These are phyloP conservation scores for Malassezia japonica DNA, from an alignment of 1,284 basidiomycete species.

Conservation along the genomic window DNA sequence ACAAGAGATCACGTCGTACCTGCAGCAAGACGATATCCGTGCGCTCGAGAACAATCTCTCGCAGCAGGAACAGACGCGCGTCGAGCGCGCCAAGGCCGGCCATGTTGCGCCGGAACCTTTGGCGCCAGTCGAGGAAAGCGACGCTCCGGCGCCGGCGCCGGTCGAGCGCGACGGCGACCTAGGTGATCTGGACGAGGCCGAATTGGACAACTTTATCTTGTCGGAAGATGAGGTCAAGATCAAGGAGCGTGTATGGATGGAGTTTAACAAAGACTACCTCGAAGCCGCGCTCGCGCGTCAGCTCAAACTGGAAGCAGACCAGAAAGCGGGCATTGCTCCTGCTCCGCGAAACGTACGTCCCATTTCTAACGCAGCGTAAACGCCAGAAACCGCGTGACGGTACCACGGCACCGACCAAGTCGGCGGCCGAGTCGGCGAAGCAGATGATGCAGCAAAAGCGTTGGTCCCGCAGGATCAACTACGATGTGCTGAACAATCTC, in stretches of 20 bases:
- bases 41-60: slow-evolving; percentile 32
- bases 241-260: slow-evolving; percentile 93
- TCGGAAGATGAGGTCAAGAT: slow-evolving; percentile 75
- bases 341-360: slow-evolving; percentile 22
- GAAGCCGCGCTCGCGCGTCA: slow-evolving; percentile 55
- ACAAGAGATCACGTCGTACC: slow-evolving; percentile 32
- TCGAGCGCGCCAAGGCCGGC: slow-evolving; percentile 26
- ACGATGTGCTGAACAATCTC: slow-evolving; percentile 40
- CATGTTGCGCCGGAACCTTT: slow-evolving; percentile 2
- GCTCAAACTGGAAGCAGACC: slow-evolving; percentile 43
- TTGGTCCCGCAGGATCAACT: slow-evolving; percentile 45
- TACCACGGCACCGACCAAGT: slow-evolving; percentile 32
- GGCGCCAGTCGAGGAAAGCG: background rate
- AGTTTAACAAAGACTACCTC: slow-evolving; percentile 85
- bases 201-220: slow-evolving; percentile 72
- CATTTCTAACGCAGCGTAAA: slow-evolving; percentile 23
- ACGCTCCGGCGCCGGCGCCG: too few species aligned
- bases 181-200: slow-evolving; percentile 68
- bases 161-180: background rate
- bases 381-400: slow-evolving; percentile 35
- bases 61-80: slow-evolving; percentile 26
- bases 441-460: slow-evolving; percentile 44
- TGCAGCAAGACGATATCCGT: slow-evolving; percentile 28
- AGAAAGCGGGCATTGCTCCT: slow-evolving; percentile 38
- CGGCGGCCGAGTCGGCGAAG: slow-evolving; percentile 43